Conservation (phyloP, 495 filamentous ascomycete species). For the Tuber calosporum region DNA sequence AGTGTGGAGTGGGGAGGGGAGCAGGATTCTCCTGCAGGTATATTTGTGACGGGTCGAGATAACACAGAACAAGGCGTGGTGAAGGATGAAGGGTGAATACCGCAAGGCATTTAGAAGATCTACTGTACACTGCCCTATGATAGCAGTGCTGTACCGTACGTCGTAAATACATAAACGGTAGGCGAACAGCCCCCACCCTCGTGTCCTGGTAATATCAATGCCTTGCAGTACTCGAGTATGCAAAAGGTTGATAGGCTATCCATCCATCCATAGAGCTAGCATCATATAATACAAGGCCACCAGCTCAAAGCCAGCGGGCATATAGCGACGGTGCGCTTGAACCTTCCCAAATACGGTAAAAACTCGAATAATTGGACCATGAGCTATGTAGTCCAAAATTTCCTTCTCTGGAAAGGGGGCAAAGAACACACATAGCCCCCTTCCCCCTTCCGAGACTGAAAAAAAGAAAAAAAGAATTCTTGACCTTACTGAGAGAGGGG, state of each 20-base stretch:
- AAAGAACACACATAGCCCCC: too few species aligned
- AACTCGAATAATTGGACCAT: too few species aligned
- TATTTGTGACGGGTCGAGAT: neutral
- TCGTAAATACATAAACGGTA: neutral
- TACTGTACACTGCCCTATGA: neutral
- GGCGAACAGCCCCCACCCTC: neutral
- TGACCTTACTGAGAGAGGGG: too few species aligned
- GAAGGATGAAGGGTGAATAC: neutral
- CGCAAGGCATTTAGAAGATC: neutral
- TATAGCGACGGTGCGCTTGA: neutral
- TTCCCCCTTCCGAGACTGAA: too few species aligned
- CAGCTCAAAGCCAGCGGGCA: neutral
- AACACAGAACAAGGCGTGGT: neutral
- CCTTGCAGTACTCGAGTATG: too few species aligned
- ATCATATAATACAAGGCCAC: neutral
- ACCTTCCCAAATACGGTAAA: too few species aligned
- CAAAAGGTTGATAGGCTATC: neutral
- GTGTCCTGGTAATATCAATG: neutral
- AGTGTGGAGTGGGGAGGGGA: neutral
- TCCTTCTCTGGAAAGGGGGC: too few species aligned
- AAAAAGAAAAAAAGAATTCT: too few species aligned
- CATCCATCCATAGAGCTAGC: neutral
- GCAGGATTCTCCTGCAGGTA: neutral
- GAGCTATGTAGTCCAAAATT: too few species aligned
- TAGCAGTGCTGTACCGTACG: neutral